A percentile compares a stretch with the other conserved stretches of the same genome.
phyloP scores from a whole-genome alignment of 495 filamentous ascomycete genomes.

The Glonium stellatum region DNA sequence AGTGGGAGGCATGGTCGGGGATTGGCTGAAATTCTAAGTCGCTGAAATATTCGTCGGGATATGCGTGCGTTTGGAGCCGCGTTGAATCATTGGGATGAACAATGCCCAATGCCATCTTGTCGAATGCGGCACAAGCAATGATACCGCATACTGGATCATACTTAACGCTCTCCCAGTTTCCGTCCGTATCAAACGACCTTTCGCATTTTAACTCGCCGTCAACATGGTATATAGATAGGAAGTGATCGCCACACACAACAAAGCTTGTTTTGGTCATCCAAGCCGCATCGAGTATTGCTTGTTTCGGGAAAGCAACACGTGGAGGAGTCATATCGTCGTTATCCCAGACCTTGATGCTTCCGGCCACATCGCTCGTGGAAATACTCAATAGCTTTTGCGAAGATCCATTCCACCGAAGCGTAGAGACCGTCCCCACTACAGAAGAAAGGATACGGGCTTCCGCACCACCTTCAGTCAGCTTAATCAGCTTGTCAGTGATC shows the following conservation, averaged over 20 bases:
- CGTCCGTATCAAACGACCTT: conserved; percentile 4
- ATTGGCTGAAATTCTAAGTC: conserved; percentile 18
- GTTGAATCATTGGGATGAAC: conserved; percentile 14
- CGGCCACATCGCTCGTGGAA: conserved; percentile 18
- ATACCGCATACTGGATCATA: conserved; percentile 24
- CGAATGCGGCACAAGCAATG: conserved; percentile 20
- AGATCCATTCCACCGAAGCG: conserved; percentile 17
- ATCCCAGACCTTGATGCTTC: conserved; percentile 22
- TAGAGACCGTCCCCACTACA: conserved; percentile 15
- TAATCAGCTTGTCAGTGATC: conserved; percentile 19
- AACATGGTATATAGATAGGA: conserved; percentile 21
- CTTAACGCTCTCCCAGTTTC: conserved; percentile 26
- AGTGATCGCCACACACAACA: conserved; percentile 26
- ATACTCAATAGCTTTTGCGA: conserved; percentile 17
- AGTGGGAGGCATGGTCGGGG: background rate
- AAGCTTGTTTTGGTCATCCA: conserved; percentile 28
- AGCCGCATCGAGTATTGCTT: conserved; percentile 25
- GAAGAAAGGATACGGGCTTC: conserved; percentile 19
- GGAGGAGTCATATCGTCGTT: conserved; percentile 18
- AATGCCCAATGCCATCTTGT: conserved; percentile 18
- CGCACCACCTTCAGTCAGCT: conserved; percentile 10
- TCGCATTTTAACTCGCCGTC: background rate
- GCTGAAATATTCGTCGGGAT: conserved; percentile 15
- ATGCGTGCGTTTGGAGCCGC: conserved; percentile 11
- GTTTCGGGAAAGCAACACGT: conserved; percentile 17